Evolutionary conservation across 2,329 filamentous ascomycete genomes (phyloP).

Genomic region (Aschersonia sp.): DNA sequence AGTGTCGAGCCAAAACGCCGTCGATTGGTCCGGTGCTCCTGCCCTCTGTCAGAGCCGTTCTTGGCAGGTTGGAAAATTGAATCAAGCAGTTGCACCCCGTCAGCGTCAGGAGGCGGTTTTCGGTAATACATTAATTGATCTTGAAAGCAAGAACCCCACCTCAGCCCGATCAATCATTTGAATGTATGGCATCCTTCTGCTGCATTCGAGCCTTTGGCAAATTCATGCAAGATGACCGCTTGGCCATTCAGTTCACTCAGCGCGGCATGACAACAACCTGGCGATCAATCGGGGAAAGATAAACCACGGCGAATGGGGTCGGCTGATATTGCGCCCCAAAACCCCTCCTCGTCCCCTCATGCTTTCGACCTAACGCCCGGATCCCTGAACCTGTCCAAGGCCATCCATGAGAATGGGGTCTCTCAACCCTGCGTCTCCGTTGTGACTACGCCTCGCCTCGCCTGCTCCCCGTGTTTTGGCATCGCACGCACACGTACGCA

Average conservation of each 20-base stretch:
- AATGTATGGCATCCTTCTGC: neutral
- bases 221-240: neutral
- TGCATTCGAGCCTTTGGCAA: neutral
- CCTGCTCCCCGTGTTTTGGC: neutral
- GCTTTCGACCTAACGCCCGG: neutral
- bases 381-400: neutral
- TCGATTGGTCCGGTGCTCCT: neutral
- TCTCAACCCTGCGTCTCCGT: neutral
- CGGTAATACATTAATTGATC: too few species aligned
- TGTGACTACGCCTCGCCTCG: neutral
- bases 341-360: neutral
- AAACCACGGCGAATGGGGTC: neutral
- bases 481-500: neutral
- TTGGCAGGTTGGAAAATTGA: neutral
- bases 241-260: neutral
- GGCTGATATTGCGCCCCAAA: neutral
- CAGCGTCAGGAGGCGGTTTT: neutral
- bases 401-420: neutral
- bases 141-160: too few species aligned
- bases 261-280: neutral
- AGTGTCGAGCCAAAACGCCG: neutral
- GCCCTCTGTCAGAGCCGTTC: neutral
- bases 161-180: too few species aligned
- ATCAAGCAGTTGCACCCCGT: neutral
- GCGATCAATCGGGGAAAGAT: neutral